Evolutionary conservation across 306 rosid species (phyloP).

Genomic region (Cyclanthera cordifolia): DNA sequence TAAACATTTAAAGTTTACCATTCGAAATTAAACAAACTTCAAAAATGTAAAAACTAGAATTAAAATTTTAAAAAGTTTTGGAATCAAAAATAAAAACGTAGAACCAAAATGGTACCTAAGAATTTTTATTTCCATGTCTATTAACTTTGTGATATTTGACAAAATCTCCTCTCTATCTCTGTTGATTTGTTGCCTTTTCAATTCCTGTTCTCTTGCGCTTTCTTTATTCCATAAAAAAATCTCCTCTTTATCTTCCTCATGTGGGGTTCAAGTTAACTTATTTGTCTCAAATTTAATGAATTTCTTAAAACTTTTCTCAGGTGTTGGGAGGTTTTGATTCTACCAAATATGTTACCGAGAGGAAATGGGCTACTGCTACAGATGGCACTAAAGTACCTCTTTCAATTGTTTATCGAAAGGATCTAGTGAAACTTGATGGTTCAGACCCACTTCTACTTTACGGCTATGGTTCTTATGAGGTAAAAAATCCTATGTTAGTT

Average conservation of each 20-base stretch:
- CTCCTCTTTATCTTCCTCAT: background rate
- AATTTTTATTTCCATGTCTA: no score
- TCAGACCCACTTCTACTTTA: slow-evolving; percentile 79
- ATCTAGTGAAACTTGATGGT: slow-evolving; percentile 77
- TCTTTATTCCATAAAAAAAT: background rate
- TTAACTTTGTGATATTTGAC: no score
- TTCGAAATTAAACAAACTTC: no score
- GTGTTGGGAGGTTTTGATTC: slow-evolving; percentile 83
- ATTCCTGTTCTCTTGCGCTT: background rate
- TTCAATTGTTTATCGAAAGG: slow-evolving; percentile 71
- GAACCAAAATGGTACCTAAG: no score
- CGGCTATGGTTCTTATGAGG: slow-evolving; percentile 98
- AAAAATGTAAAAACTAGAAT: no score
- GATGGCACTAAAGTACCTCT: slow-evolving; percentile 81
- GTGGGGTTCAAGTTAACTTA: background rate
- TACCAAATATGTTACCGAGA: slow-evolving; percentile 63
- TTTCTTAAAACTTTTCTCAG: slow-evolving; percentile 24
- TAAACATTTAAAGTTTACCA: no score
- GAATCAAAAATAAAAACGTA: no score
- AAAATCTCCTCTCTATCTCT: background rate
- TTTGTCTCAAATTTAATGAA: slow-evolving; percentile 5
- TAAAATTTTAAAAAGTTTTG: no score
- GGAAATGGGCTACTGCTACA: slow-evolving; percentile 66
- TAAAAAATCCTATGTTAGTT: slow-evolving; percentile 16
- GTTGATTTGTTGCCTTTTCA: background rate